These are phyloP conservation scores for Paraphysoderma sedebokerense DNA, from an alignment of 371 early-diverging fungal genomes.

Conservation along the genomic window DNA sequence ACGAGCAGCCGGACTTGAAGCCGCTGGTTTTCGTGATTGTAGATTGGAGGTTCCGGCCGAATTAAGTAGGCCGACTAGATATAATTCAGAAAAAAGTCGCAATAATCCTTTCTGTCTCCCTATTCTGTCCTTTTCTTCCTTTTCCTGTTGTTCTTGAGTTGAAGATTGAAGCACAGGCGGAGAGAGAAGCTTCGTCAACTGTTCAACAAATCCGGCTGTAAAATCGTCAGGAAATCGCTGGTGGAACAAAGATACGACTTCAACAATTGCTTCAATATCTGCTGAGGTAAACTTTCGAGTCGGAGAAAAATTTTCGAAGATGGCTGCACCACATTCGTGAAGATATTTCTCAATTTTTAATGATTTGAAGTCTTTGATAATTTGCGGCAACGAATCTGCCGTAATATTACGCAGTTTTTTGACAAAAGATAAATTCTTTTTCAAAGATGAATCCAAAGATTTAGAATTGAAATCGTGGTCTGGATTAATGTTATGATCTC, in stretches of 20 bases:
- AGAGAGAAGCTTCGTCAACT: conserved; percentile 32
- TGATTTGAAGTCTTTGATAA: conserved; percentile 64
- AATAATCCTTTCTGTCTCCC: conserved; percentile 46
- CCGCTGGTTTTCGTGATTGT: too few relatives aligned
- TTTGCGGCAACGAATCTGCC: conserved; percentile 42
- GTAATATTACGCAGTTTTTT: conserved; percentile 48
- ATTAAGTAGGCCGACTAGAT: conserved; percentile 53
- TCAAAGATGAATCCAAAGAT: conserved; percentile 92
- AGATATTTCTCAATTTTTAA: conserved; percentile 91
- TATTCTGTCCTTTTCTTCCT: conserved; percentile 60
- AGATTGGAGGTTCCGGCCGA: too few relatives aligned
- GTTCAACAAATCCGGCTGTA: conserved; percentile 39
- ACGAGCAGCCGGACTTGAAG: too few relatives aligned
- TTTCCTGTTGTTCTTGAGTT: conserved; percentile 60
- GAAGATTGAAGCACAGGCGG: conserved; percentile 22
- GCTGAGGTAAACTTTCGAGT: conserved; percentile 26
- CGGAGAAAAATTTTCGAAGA: conserved; percentile 52
- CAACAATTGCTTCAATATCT: conserved; percentile 68
- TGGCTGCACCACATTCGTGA: conserved; percentile 70
- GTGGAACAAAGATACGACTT: conserved; percentile 76
- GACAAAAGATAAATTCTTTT: conserved; percentile 89
- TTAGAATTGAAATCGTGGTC: too few relatives aligned
- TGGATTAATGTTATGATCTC: too few relatives aligned
- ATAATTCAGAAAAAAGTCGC: conserved; percentile 63
- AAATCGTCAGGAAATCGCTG: conserved; percentile 74